phyloP scores from a whole-genome alignment of 768 basidiomycete species.

The Mycena alexandri region DNA sequence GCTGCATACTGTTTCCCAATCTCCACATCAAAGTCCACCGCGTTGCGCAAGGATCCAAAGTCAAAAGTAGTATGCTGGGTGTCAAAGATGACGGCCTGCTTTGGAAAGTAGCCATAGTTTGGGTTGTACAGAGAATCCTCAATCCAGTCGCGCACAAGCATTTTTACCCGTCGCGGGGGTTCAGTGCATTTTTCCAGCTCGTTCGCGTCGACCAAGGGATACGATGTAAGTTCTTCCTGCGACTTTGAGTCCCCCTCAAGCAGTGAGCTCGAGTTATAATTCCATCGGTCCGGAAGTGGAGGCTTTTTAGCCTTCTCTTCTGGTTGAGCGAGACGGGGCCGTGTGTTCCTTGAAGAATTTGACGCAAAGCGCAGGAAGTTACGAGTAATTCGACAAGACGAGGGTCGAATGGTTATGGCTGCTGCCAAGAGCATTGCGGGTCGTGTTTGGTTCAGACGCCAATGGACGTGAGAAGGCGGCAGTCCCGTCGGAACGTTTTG shows the following conservation, averaged over 20 bases:
- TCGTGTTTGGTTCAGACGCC: too few species aligned
- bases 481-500: background rate
- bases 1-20: constrained; percentile 82
- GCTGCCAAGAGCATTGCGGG: constrained; percentile 32
- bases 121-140: constrained; percentile 98
- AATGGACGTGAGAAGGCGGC: too few species aligned
- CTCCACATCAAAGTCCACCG: constrained; percentile 82
- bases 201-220: constrained; percentile 76
- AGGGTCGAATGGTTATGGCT: constrained; percentile 29
- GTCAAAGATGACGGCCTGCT: constrained; percentile 91
- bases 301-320: constrained; percentile 40
- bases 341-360: constrained; percentile 26
- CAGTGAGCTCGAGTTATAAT: constrained; percentile 77
- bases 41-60: constrained; percentile 75
- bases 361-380: constrained; percentile 30
- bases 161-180: constrained; percentile 87
- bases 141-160: constrained; percentile 96
- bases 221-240: constrained; percentile 57
- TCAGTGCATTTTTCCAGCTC: constrained; percentile 65
- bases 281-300: constrained; percentile 72
- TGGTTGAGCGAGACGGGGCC: constrained; percentile 9
- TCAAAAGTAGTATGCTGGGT: constrained; percentile 71
- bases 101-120: constrained; percentile 96
- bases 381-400: constrained; percentile 19
- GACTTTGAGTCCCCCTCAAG: constrained; percentile 60